Conservation (phyloP, 768 basidiomycete genomes). For the Amanita pseudoporphyria region DNA sequence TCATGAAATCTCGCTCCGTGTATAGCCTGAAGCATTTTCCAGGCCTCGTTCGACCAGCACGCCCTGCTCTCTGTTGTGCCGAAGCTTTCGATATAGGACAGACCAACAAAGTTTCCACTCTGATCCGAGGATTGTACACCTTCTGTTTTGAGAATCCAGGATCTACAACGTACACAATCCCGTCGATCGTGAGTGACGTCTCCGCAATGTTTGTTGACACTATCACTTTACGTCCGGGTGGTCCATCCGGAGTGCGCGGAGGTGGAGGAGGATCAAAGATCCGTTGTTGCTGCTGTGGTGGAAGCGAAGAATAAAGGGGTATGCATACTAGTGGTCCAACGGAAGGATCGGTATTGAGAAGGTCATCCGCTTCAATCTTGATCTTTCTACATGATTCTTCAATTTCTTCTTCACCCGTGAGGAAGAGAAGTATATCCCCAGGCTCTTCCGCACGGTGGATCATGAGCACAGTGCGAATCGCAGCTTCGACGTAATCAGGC, state of each 20-base stretch:
- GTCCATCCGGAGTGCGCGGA: conserved; percentile 37
- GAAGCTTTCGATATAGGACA: conserved; percentile 95
- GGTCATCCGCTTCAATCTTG: conserved; percentile 83
- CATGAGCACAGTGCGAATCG: conserved; percentile 93
- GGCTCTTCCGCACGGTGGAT: conserved; percentile 93
- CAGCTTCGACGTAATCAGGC: conserved; percentile 94
- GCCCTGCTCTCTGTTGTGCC: conserved; percentile 92
- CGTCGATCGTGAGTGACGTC: too few species aligned
- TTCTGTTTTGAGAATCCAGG: conserved; percentile 98
- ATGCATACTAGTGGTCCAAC: conserved; percentile 87
- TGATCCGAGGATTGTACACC: conserved; percentile 95
- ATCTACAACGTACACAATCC: conserved; percentile 99
- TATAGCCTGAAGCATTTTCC: conserved; percentile 97
- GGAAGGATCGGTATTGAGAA: conserved; percentile 58
- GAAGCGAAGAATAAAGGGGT: conserved; percentile 91
- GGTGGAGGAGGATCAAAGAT: conserved; percentile 96
- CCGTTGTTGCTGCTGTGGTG: conserved; percentile 89
- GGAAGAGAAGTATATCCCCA: conserved; percentile 88
- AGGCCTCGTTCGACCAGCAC: conserved; percentile 91
- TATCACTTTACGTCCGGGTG: too few species aligned
- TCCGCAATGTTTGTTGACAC: too few species aligned
- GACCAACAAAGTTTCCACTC: conserved; percentile 80
- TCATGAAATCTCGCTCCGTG: conserved; percentile 95
- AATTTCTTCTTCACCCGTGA: conserved; percentile 98
- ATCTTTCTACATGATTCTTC: conserved; percentile 95